These are phyloP conservation scores for Amanita fuliginea DNA, from an alignment of 768 basidiomycete species.

Conservation along the genomic window DNA sequence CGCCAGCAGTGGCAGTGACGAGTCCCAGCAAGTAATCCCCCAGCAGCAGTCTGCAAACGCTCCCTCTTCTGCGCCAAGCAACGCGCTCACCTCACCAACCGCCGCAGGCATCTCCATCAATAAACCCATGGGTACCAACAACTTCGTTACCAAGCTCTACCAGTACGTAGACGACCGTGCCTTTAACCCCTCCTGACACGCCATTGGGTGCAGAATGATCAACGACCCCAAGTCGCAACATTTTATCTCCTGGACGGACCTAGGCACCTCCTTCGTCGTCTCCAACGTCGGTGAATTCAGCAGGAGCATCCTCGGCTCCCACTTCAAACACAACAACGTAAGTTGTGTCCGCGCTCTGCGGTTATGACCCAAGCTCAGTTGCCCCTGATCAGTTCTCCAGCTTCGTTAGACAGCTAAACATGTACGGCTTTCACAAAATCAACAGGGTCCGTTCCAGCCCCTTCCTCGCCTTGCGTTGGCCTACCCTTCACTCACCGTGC, in stretches of 20 bases:
- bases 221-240: conserved; percentile 69
- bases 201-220: conserved; percentile 54
- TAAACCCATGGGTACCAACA: conserved; percentile 64
- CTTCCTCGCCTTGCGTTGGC: conserved; percentile 4
- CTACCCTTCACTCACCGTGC: conserved; percentile 3
- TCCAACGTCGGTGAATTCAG: conserved; percentile 83
- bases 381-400: conserved; percentile 63
- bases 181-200: not conserved
- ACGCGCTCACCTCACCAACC: conserved; percentile 7
- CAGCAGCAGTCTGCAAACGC: not conserved
- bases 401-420: conserved; percentile 91
- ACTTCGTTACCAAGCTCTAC: conserved; percentile 84
- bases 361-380: not conserved
- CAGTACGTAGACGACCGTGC: conserved; percentile 39
- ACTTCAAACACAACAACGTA: conserved; percentile 89
- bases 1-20: conserved; percentile 33
- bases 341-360: conserved; percentile 14
- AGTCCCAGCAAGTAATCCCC: too few relatives aligned
- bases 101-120: conserved; percentile 43
- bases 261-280: conserved; percentile 77
- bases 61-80: not conserved
- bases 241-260: conserved; percentile 77
- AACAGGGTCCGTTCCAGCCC: conserved; percentile 49
- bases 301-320: conserved; percentile 70
- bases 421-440: conserved; percentile 95